A percentile compares a stretch with the other conserved stretches of the same genome.
phyloP scores from a whole-genome alignment of 768 basidiomycete genomes.

The Austroboletus eburneus region DNA sequence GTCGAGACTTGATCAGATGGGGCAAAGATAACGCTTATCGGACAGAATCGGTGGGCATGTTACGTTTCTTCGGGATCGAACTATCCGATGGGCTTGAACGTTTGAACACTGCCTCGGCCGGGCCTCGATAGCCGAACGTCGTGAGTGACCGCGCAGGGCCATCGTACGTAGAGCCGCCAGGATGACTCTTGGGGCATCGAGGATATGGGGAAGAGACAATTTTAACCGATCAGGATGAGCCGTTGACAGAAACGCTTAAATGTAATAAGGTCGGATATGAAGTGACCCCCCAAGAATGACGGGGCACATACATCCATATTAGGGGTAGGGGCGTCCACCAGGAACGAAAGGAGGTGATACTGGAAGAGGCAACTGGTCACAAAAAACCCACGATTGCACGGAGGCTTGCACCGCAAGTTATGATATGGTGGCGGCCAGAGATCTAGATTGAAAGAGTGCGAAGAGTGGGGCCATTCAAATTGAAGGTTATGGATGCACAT shows the following conservation, averaged over 20 bases:
- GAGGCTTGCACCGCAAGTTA: background rate
- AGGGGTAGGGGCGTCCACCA: constrained; percentile 1
- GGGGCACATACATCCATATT: background rate
- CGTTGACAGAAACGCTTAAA: background rate
- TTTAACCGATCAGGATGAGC: background rate
- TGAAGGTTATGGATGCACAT: background rate
- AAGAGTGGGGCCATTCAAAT: background rate
- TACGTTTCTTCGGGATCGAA: background rate
- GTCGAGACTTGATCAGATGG: constrained; percentile 5
- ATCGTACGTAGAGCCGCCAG: too few species aligned
- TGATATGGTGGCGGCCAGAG: constrained; percentile 8
- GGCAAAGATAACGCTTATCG: constrained; percentile 14
- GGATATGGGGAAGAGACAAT: background rate
- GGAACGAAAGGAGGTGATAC: constrained; percentile 3
- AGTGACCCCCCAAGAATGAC: background rate
- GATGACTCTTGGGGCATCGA: too few species aligned
- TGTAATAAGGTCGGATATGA: background rate
- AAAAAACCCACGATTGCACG: constrained; percentile 7
- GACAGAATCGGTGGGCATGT: constrained; percentile 6
- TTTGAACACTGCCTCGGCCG: background rate
- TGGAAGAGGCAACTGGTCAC: constrained; percentile 2
- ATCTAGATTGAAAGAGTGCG: background rate
- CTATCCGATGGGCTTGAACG: too few species aligned
- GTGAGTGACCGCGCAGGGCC: too few species aligned
- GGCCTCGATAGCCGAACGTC: too few species aligned